Percentiles rank a stretch among this genome's conserved stretches.
phyloP scores from a whole-genome alignment of 1,284 basidiomycete genomes.

The Limonomyces culmigenus region DNA sequence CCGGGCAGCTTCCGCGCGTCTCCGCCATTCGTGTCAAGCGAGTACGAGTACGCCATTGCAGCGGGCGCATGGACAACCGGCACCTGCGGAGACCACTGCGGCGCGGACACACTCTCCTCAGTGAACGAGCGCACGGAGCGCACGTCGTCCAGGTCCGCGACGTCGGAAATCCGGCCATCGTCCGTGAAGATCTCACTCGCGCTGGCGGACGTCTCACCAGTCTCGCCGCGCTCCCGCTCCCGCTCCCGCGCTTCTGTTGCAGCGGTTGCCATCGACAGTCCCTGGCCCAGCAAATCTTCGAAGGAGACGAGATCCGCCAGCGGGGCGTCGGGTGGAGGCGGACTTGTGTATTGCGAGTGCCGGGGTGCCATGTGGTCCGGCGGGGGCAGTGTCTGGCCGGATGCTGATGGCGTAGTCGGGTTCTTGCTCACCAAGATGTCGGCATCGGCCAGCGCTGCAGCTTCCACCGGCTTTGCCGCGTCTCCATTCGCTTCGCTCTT shows the following conservation, averaged over 20 bases:
- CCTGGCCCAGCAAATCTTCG: constrained; percentile 43
- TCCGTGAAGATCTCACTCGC: constrained; percentile 47
- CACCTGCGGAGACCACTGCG: constrained; percentile 5
- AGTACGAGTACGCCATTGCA: not conserved
- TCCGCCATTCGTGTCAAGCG: constrained; percentile 2
- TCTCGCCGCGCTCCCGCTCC: constrained; percentile 16
- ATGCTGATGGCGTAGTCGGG: constrained; percentile 8
- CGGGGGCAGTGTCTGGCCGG: constrained; percentile 18
- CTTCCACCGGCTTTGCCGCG: constrained; percentile 17
- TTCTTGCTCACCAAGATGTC: constrained; percentile 10
- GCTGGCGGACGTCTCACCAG: constrained; percentile 32
- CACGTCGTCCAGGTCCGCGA: constrained; percentile 46
- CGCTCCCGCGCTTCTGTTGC: constrained; percentile 33
- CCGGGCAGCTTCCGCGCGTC: too few species aligned
- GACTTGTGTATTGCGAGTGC: constrained; percentile 64
- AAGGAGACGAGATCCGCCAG: constrained; percentile 46
- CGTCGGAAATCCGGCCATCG: constrained; percentile 38
- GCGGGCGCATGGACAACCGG: too few species aligned
- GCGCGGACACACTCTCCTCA: constrained; percentile 18
- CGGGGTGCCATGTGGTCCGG: constrained; percentile 67
- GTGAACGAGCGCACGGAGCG: constrained; percentile 43
- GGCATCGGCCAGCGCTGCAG: constrained; percentile 22
- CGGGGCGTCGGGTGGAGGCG: constrained; percentile 61
- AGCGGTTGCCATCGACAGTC: constrained; percentile 51
- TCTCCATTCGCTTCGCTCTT: not conserved